Evolutionary conservation across 2,329 filamentous ascomycete genomes (phyloP), one percentile per base, ranked within the genome.

Genomic region (Talaromyces verruculosus): DNA sequence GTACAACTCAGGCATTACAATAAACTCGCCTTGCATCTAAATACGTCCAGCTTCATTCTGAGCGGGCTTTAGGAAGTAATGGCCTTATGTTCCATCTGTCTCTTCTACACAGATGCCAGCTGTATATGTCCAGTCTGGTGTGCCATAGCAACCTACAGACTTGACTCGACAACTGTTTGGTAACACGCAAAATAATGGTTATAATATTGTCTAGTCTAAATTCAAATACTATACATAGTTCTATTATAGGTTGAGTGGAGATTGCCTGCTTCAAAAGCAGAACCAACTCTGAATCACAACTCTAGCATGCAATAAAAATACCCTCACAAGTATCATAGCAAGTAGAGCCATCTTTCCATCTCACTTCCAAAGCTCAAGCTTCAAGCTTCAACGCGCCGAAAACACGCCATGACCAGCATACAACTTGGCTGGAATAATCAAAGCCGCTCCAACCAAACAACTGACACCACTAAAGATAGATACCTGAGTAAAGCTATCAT

Each of bases 401-500:
- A 63, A 63, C 5, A 63, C 11, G 7, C 35, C 49, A 63, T 63
- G 37, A 3, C 61, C 61, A 43, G 61, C 61, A 63, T 17, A 55
- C 61, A 63, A 2, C 61, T 63, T 64, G 5, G 62, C 62, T 13
- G 41, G 30, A 47, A 59, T 58, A 11, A 59, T 47, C 41, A 59
- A 10, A 6, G 62, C 53, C 28, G 62, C 51, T 0, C 64, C 67
- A 35, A 83, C 33, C 2, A 72, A 76, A 55, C 57, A 58, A 13
- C 67, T 80, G 55, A 69, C 5, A 70, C 64, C 58, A 37, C 57
- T 62, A 17, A 80, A 78, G 2, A 79, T 72, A 0, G 76, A 75
- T 0, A 75, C 73, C 67, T 81, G 65, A 1, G 70, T 65, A 64
- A 78, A 83, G 0, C 76, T 75, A 1, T 73, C 77, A 63, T 82